A percentile compares a stretch with the other conserved stretches of the same genome.
phyloP scores from a whole-genome alignment of 2,329 filamentous ascomycete species.

The Trichoderma aggressivum region DNA sequence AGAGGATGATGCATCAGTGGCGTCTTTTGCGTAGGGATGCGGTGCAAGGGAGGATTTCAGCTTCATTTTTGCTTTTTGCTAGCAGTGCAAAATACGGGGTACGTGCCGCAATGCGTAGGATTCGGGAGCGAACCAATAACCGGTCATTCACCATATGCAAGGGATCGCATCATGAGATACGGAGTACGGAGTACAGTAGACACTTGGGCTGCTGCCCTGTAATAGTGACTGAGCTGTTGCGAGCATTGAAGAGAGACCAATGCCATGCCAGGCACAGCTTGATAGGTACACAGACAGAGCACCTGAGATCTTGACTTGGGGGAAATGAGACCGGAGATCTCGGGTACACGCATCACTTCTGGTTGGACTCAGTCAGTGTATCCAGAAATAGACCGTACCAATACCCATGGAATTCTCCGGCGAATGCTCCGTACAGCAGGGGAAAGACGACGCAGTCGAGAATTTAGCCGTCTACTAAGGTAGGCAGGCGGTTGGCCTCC shows the following conservation, averaged over 20 bases:
- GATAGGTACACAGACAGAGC: neutral
- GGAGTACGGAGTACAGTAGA: neutral
- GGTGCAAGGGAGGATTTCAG: neutral
- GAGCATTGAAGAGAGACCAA: neutral
- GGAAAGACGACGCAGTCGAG: neutral
- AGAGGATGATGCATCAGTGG: neutral
- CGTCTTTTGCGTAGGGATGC: neutral
- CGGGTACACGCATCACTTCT: neutral
- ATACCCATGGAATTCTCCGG: conserved; percentile 3
- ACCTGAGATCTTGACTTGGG: neutral
- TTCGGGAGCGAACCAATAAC: neutral
- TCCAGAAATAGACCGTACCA: neutral
- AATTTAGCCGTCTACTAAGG: neutral
- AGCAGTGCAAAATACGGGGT: neutral
- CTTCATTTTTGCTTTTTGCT: neutral
- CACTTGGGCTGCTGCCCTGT: neutral
- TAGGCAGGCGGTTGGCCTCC: neutral
- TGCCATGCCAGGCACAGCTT: neutral
- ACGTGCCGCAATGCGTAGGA: neutral
- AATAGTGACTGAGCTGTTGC: neutral
- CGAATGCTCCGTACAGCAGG: neutral
- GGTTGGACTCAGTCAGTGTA: neutral
- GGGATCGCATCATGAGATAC: neutral
- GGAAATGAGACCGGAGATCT: neutral
- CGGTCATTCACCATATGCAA: neutral